Conservation (phyloP, 345 rosid genomes). For the Capsella bursapastoris region DNA sequence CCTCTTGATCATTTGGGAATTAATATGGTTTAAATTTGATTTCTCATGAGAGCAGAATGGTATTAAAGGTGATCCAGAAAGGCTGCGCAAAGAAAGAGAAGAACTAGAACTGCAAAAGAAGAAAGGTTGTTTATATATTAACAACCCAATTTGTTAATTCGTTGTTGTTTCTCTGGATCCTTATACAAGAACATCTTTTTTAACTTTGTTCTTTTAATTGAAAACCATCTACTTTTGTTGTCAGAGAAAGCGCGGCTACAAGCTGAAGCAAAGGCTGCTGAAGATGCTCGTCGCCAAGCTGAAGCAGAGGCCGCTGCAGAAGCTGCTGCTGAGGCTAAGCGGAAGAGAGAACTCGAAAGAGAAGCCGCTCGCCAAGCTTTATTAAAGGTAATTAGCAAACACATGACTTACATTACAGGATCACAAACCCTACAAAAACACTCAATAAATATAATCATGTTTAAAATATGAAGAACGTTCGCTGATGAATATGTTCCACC, state of each 20-base stretch:
- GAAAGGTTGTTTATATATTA: constrained; percentile 60
- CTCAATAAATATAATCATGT: background rate
- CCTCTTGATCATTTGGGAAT: constrained; percentile 12
- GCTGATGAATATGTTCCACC: background rate
- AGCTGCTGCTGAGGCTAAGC: constrained; percentile 83
- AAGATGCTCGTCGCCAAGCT: constrained; percentile 80
- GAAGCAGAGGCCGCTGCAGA: constrained; percentile 92
- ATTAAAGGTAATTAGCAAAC: constrained; percentile 58
- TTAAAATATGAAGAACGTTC: background rate
- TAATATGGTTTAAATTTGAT: constrained; percentile 29
- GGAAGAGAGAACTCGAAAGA: constrained; percentile 86
- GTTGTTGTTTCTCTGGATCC: background rate
- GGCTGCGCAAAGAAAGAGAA: constrained; percentile 79
- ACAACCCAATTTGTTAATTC: background rate
- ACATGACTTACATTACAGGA: background rate
- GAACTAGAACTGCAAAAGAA: constrained; percentile 75
- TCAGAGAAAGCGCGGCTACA: constrained; percentile 90
- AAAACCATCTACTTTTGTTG: constrained; percentile 3
- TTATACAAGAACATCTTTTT: background rate
- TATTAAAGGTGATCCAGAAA: constrained; percentile 74
- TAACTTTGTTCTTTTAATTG: background rate
- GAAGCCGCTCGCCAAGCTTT: constrained; percentile 94
- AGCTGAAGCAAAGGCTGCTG: constrained; percentile 95
- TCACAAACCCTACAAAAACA: constrained; percentile 11
- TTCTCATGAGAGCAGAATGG: constrained; percentile 57